These are phyloP conservation scores for Teratosphaeria nubilosa DNA, from an alignment of 2,329 filamentous ascomycete genomes.

Conservation along the genomic window DNA sequence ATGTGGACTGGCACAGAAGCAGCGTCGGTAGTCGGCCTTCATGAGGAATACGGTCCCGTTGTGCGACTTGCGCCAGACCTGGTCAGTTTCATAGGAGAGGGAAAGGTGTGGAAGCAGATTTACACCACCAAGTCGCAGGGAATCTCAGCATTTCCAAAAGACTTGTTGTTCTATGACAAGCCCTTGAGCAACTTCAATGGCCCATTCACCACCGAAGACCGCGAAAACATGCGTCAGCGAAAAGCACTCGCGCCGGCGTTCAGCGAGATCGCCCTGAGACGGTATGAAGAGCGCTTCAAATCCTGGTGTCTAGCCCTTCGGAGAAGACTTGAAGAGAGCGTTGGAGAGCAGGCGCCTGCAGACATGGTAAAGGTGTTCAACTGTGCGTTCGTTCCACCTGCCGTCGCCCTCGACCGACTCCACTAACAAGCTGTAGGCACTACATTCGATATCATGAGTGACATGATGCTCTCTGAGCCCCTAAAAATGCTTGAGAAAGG, in stretches of 20 bases:
- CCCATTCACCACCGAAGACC: background rate
- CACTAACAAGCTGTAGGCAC: background rate
- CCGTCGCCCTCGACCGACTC: no score
- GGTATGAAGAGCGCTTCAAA: no score
- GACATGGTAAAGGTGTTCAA: no score
- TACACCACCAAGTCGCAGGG: conserved; percentile 19
- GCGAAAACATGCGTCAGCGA: background rate
- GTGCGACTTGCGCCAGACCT: conserved; percentile 32
- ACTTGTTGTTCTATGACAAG: background rate
- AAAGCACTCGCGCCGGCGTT: conserved; percentile 16
- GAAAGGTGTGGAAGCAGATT: conserved; percentile 17
- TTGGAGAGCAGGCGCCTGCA: no score
- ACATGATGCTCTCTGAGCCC: conserved; percentile 22
- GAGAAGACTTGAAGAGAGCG: no score
- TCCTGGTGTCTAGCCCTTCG: no score
- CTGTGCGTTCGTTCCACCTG: no score
- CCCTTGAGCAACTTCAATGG: background rate
- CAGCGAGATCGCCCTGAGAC: conserved; percentile 18
- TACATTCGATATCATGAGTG: conserved; percentile 22
- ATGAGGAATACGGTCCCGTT: conserved; percentile 28
- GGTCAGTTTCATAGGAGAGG: conserved; percentile 25
- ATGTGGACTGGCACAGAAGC: conserved; percentile 9
- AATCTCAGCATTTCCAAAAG: conserved; percentile 14
- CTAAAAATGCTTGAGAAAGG: conserved; percentile 21
- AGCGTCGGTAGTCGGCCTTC: conserved; percentile 16